These are phyloP conservation scores for Quercus wislizeni DNA, from an alignment of 306 rosid species.

Conservation along the genomic window DNA sequence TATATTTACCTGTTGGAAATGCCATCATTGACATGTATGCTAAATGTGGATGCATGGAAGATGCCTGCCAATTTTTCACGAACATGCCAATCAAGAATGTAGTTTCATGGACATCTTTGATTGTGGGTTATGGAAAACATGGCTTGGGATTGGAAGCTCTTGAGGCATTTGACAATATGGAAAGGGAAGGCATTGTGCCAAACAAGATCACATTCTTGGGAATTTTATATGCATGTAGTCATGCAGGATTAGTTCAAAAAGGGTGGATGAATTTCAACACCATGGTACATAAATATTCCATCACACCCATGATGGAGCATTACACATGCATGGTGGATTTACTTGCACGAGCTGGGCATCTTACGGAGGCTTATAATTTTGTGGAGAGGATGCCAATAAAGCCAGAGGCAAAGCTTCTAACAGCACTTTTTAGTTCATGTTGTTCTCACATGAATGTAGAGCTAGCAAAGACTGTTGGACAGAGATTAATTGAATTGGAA, in stretches of 20 bases:
- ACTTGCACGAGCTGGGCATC: constrained; percentile 19
- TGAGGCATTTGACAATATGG: constrained; percentile 25
- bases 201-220: constrained; percentile 35
- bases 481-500: constrained; percentile 19
- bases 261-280: constrained; percentile 28
- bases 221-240: constrained; percentile 34
- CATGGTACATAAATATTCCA: constrained; percentile 22
- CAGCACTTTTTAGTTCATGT: constrained; percentile 32
- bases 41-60: constrained; percentile 32
- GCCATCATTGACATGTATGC: constrained; percentile 35
- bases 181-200: constrained; percentile 24
- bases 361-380: constrained; percentile 24
- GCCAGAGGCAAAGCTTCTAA: constrained; percentile 27
- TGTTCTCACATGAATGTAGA: constrained; percentile 15
- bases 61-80: constrained; percentile 22
- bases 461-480: constrained; percentile 21
- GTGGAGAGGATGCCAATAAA: constrained; percentile 28
- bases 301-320: constrained; percentile 35
- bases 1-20: constrained; percentile 25
- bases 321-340: constrained; percentile 43
- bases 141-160: constrained; percentile 32
- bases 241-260: constrained; percentile 32
- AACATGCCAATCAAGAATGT: constrained; percentile 22
- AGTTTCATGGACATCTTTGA: constrained; percentile 37
- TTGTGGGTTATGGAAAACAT: constrained; percentile 26